Percentiles rank a stretch among this genome's conserved stretches.
phyloP scores from a whole-genome alignment of 768 basidiomycete genomes.

The Hygrophoropsis aurantiaca region DNA sequence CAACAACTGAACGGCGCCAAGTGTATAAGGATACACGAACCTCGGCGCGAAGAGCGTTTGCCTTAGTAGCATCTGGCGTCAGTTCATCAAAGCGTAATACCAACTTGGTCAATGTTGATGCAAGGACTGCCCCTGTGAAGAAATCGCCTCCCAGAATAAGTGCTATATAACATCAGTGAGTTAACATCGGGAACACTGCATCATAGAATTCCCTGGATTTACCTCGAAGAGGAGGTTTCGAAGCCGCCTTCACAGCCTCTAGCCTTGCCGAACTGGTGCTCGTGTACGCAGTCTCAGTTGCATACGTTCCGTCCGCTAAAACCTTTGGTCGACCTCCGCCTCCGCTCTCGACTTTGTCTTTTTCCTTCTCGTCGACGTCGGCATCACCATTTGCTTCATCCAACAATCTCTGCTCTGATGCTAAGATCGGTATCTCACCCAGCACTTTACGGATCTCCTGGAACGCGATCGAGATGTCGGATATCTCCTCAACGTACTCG shows the following conservation, averaged over 20 bases:
- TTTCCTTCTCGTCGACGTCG: constrained; percentile 47
- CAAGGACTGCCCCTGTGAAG: constrained; percentile 92
- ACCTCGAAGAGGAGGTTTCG: constrained; percentile 90
- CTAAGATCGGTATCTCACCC: constrained; percentile 97
- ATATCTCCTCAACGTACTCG: constrained; percentile 75
- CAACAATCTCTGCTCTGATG: constrained; percentile 80
- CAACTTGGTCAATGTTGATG: constrained; percentile 87
- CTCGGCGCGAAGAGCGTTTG: constrained; percentile 85
- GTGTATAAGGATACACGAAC: constrained; percentile 34
- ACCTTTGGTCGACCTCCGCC: constrained; percentile 67
- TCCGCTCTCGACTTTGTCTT: constrained; percentile 38
- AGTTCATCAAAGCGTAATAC: constrained; percentile 71
- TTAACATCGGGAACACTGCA: not conserved
- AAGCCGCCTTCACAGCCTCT: constrained; percentile 81
- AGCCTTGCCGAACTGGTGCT: constrained; percentile 58
- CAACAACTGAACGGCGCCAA: not conserved
- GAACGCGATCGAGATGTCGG: constrained; percentile 73
- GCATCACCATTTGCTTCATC: constrained; percentile 69
- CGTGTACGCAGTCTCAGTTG: constrained; percentile 90
- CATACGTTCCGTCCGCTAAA: constrained; percentile 95
- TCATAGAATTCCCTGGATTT: constrained; percentile 16
- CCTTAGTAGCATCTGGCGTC: constrained; percentile 46
- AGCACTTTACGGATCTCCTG: constrained; percentile 79
- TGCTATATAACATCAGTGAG: constrained; percentile 40
- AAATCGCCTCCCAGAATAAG: constrained; percentile 94